phyloP scores from a whole-genome alignment of 2,329 filamentous ascomycete genomes.

The Elsinoe batatas region DNA sequence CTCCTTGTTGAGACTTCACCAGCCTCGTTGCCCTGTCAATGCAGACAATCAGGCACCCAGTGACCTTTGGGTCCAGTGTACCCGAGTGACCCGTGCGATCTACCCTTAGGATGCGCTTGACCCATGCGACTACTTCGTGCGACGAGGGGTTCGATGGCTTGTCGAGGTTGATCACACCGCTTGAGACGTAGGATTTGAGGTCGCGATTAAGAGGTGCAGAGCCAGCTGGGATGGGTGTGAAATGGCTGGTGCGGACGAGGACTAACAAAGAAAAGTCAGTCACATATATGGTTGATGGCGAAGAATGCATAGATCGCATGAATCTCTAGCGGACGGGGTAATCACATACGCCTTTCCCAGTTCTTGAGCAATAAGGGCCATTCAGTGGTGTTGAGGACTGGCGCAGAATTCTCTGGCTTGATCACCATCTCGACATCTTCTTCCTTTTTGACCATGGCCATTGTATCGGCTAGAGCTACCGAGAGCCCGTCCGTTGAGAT shows the following conservation, averaged over 20 bases:
- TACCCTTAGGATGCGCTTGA: constrained; percentile 89
- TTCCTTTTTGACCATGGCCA: constrained; percentile 26
- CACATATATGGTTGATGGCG: too few species aligned
- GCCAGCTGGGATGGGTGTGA: constrained; percentile 90
- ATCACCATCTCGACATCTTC: constrained; percentile 68
- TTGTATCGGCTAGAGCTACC: constrained; percentile 8
- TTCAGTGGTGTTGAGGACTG: constrained; percentile 71
- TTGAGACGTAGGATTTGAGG: constrained; percentile 93
- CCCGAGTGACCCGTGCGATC: constrained; percentile 98
- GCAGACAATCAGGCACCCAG: constrained; percentile 86
- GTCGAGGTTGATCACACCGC: constrained; percentile 96
- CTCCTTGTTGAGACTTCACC: constrained; percentile 97
- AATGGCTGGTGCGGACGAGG: constrained; percentile 87
- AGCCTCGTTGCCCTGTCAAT: constrained; percentile 94
- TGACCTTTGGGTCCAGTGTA: constrained; percentile 97
- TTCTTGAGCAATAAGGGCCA: constrained; percentile 95
- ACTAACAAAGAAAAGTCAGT: constrained; percentile 42
- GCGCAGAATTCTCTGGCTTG: constrained; percentile 77
- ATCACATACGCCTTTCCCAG: constrained; percentile 73
- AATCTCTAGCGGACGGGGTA: too few species aligned
- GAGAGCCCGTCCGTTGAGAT: neutral
- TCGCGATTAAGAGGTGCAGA: constrained; percentile 87
- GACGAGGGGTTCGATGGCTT: constrained; percentile 96
- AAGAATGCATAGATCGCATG: too few species aligned
- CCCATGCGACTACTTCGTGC: constrained; percentile 98